Base-by-base conservation (phyloP, 2,329 filamentous ascomycete genomes). In the Aspergillus persii region DNA sequence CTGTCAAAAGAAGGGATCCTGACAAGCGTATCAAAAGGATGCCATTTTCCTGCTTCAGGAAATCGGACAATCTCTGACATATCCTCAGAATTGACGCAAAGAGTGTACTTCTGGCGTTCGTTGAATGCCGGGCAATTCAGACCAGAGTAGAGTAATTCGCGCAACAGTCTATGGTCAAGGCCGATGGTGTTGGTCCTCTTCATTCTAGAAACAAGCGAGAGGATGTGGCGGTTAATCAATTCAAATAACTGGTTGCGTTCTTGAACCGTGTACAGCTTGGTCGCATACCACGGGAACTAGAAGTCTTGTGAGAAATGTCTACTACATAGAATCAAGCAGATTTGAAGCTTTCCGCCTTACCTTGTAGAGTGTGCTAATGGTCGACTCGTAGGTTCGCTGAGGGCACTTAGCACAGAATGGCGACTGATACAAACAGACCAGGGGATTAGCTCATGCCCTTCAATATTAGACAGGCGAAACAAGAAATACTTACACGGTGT, bases 181-280 rank as follows among this genome's bases (percentile, higher is more conserved):
- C 77, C 77, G 53, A 79, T 70, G 2, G 68, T 71, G 23, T 69
- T 67, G 6, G 61, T 57, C 39, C 64, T 67, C 77, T 86, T 79
- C 53, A 89, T 77, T 49, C 85, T 81, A 64, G 89, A 89, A 63
- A 85, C 85, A 70, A 94, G 82, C 67, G 92, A 87, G 55, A 82
- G 83, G 70, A 94, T 86, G 71, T 88, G 87, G 29, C 82, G 82
- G 56, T 66, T 68, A 54, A 68, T 69, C 39, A 75, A 68, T 12
- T 77, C 69, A 68, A 79, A 83, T 30, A 84, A 65, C 8, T 69
- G 61, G 56, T 80, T 78, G 51, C 81, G 80, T 58, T 82, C 78
- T 47, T 72, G 68, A 26, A 84, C 67, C 1, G 75, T 80, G 66
- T 83, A 80, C 59, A 79, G 65, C 12, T 73, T 65, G 9, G 72